Conservation (phyloP, 1,284 basidiomycete genomes). For the Pascua sp. region DNA sequence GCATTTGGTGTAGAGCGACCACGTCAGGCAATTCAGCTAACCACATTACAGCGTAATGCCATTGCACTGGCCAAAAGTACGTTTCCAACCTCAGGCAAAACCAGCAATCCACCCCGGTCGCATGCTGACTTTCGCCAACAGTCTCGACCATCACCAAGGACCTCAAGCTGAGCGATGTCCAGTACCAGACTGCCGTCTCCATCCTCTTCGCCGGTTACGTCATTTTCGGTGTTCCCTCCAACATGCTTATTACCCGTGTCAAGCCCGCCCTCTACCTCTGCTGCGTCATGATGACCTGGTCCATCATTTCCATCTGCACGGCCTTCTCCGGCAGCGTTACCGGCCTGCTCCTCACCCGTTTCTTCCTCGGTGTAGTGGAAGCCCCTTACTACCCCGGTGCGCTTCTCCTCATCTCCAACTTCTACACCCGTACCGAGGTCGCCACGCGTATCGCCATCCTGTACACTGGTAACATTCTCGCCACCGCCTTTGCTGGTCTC, state of each 20-base stretch:
- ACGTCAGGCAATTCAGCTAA: too few relatives aligned
- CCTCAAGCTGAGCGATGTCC: constrained; percentile 28
- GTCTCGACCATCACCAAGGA: constrained; percentile 22
- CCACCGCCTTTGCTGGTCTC: constrained; percentile 23
- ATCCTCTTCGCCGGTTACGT: constrained; percentile 47
- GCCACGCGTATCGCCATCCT: constrained; percentile 40
- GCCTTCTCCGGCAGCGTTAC: constrained; percentile 29
- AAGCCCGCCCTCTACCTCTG: constrained; percentile 36
- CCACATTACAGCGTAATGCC: constrained; percentile 7
- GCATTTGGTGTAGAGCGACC: too few relatives aligned
- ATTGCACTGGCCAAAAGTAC: constrained; percentile 29
- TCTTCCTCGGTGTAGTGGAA: constrained; percentile 42
- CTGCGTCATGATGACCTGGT: constrained; percentile 32
- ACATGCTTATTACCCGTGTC: constrained; percentile 37
- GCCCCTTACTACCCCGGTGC: constrained; percentile 40
- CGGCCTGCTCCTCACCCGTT: constrained; percentile 33
- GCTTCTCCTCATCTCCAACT: constrained; percentile 40
- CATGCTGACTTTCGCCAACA: not conserved
- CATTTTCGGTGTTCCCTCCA: constrained; percentile 40
- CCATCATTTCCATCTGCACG: constrained; percentile 20
- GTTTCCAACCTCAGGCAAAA: constrained; percentile 4
- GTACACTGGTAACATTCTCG: constrained; percentile 31
- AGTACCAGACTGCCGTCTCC: constrained; percentile 39
- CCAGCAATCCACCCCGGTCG: not conserved
- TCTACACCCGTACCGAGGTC: constrained; percentile 46